These are phyloP conservation scores for Kluyveromyces wickerhamii DNA, from an alignment of 805 yeast genomes.

Conservation along the genomic window DNA sequence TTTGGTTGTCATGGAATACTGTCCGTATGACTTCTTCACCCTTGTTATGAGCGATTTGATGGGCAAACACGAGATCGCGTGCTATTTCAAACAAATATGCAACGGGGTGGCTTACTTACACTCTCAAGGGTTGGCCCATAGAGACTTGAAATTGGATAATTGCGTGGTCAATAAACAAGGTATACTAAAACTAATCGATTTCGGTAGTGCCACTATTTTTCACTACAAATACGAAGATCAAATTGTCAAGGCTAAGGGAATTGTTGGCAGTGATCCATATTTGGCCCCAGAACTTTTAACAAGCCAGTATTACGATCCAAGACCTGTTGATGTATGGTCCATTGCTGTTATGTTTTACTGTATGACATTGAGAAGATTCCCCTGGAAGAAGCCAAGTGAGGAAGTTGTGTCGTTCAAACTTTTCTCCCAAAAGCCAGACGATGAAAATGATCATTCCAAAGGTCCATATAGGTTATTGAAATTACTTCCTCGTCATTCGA, in stretches of 20 bases:
- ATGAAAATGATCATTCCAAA: constrained; percentile 35
- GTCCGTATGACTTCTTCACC: constrained; percentile 86
- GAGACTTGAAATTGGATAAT: constrained; percentile 88
- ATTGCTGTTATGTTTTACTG: constrained; percentile 88
- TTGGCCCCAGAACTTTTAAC: constrained; percentile 84
- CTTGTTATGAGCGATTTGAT: constrained; percentile 84
- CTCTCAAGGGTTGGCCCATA: constrained; percentile 76
- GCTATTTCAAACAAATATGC: constrained; percentile 77
- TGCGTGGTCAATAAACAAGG: constrained; percentile 78
- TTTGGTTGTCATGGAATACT: constrained; percentile 85
- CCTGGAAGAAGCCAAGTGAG: constrained; percentile 89
- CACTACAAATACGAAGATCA: constrained; percentile 52
- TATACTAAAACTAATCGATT: constrained; percentile 79
- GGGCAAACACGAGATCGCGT: constrained; percentile 59
- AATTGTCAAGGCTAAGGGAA: constrained; percentile 65
- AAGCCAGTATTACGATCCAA: constrained; percentile 60
- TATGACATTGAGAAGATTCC: constrained; percentile 78
- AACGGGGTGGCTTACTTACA: constrained; percentile 74
- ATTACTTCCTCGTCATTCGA: constrained; percentile 59
- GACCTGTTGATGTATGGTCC: constrained; percentile 89
- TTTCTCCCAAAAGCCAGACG: constrained; percentile 41
- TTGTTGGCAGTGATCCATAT: constrained; percentile 95
- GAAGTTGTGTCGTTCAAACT: constrained; percentile 68
- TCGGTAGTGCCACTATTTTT: constrained; percentile 86
- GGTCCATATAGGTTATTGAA: constrained; percentile 73